Percentiles rank a stretch among this genome's conserved stretches.
phyloP scores from a whole-genome alignment of 805 yeast species.

The Teunomyces panamensis region DNA sequence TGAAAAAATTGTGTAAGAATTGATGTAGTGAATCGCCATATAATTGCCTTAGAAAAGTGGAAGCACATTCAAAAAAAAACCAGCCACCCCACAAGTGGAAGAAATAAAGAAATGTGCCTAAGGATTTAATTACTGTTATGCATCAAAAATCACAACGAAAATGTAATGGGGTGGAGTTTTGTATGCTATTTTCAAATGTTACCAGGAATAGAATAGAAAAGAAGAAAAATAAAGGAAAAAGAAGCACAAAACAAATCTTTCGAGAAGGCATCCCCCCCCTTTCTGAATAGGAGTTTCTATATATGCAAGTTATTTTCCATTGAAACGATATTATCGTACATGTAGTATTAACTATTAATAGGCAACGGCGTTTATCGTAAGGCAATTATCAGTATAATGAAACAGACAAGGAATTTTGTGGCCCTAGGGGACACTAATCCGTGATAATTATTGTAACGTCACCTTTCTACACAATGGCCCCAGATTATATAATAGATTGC shows the following conservation, averaged over 20 bases:
- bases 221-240: no score
- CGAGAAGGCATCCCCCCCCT: not conserved
- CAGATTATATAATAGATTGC: not conserved
- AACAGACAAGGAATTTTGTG: not conserved
- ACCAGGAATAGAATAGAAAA: not conserved
- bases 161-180: not conserved
- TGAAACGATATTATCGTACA: not conserved
- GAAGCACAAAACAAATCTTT: not conserved
- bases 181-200: not conserved
- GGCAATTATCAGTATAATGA: not conserved
- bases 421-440: not conserved
- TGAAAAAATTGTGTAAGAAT: not conserved
- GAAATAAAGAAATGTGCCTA: not conserved
- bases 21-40: not conserved
- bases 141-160: not conserved
- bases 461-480: not conserved
- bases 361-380: not conserved
- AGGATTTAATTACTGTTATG: not conserved
- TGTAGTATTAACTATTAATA: not conserved
- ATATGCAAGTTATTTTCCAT: not conserved
- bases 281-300: not conserved
- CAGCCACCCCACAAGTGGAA: not conserved
- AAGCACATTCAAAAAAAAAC: not conserved
- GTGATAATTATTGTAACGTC: not conserved
- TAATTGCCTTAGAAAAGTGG: not conserved